phyloP scores from a whole-genome alignment of 2,329 filamentous ascomycete genomes.

The Aspergillus sp. region DNA sequence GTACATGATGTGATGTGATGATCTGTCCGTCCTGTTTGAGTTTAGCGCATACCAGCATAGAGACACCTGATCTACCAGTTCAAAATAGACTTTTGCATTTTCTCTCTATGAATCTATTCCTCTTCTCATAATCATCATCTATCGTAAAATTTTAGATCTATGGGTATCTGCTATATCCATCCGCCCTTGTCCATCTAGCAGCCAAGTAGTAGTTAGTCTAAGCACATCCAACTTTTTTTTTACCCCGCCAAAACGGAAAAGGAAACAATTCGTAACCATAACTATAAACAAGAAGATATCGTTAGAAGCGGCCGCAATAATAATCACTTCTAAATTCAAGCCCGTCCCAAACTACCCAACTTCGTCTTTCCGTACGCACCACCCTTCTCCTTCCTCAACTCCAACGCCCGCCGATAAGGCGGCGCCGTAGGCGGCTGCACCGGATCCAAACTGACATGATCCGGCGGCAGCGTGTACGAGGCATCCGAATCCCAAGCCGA shows the following conservation, averaged over 20 bases:
- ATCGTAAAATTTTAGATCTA: conserved; percentile 6
- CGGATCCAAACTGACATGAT: conserved; percentile 83
- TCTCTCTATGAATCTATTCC: background rate
- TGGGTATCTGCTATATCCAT: conserved; percentile 21
- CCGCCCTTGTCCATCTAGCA: background rate
- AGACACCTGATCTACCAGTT: background rate
- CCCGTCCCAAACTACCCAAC: conserved; percentile 28
- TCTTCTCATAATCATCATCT: conserved; percentile 1
- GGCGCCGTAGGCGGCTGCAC: conserved; percentile 95
- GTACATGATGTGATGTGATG: conserved; percentile 1
- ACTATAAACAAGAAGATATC: conserved; percentile 3
- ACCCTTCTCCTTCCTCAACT: conserved; percentile 74
- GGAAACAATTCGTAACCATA: background rate
- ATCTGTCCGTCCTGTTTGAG: conserved; percentile 1
- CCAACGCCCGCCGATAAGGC: conserved; percentile 87
- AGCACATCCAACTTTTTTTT: background rate
- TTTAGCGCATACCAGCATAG: conserved; percentile 3
- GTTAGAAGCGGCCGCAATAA: background rate
- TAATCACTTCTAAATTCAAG: conserved; percentile 16
- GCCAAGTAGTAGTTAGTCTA: background rate
- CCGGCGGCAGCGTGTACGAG: conserved; percentile 84
- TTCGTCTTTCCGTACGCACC: conserved; percentile 77
- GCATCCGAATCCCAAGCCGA: conserved; percentile 95
- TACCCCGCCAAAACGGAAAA: background rate
- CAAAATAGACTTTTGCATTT: background rate